A percentile compares a stretch with the other conserved stretches of the same genome.
Evolutionary conservation across 306 rosid genomes (phyloP).

Genomic region (Elaeagnus macrophylla): DNA sequence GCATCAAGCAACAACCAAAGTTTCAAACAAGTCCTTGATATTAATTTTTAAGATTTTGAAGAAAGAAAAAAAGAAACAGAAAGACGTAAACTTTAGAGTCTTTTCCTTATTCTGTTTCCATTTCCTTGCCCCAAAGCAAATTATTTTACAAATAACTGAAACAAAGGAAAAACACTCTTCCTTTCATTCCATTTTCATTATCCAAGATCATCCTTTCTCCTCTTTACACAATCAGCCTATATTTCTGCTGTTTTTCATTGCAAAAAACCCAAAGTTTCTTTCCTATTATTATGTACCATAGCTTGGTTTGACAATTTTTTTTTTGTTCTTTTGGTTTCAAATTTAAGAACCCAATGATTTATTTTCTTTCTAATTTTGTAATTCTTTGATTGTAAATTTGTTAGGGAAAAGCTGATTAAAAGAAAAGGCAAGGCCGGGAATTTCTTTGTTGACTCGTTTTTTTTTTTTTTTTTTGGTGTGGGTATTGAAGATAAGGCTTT

Average conservation of each 20-base stretch:
- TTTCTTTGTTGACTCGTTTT: background rate
- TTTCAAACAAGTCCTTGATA: background rate
- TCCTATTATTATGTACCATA: slow-evolving; percentile 13
- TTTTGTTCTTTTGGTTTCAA: slow-evolving; percentile 4
- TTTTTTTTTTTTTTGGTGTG: slow-evolving; percentile 4
- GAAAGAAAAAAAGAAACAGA: background rate
- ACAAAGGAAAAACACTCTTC: slow-evolving; percentile 4
- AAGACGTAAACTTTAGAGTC: slow-evolving; percentile 36
- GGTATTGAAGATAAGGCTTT: slow-evolving; percentile 25
- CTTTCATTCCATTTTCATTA: background rate
- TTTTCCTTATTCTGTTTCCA: background rate
- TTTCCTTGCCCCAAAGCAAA: no score
- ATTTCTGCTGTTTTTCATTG: slow-evolving; percentile 23
- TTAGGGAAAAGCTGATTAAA: slow-evolving; percentile 11
- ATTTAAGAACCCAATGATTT: background rate
- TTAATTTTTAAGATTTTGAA: background rate
- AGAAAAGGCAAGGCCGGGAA: background rate
- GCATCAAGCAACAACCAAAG: background rate
- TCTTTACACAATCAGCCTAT: slow-evolving; percentile 25
- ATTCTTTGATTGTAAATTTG: slow-evolving; percentile 13
- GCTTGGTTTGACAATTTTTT: slow-evolving; percentile 18
- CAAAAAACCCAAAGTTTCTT: slow-evolving; percentile 5
- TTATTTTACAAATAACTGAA: background rate
- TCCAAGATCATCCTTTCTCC: slow-evolving; percentile 18
- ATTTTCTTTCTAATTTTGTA: slow-evolving; percentile 8